Base-by-base conservation (phyloP, 148 eudicot genomes). In the Arbutus unedo region DNA sequence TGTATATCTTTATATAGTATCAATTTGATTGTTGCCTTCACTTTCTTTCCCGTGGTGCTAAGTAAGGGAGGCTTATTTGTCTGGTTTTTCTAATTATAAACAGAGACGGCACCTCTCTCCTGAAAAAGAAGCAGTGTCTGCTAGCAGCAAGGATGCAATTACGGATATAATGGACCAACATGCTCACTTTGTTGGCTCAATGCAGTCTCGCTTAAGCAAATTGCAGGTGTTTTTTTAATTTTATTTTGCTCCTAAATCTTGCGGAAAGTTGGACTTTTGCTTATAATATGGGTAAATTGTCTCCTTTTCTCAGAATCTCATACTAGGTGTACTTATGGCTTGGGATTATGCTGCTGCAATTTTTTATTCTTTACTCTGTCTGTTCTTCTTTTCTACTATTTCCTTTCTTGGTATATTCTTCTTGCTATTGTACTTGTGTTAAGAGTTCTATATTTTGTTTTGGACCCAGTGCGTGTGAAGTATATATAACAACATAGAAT, bases 121-220 rank as follows among this genome's bases (percentile, higher is more conserved):
- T 53, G 90, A 87, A 79, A 88, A 89, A 83, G 93, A 92, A 83
- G 81, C 82, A 25, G 84, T 81, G 76, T 86, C 91, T 53, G 81
- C 87, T 77, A 85, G 90, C 72, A 91, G 93, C 4, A 94, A 92
- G 76, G 96, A 91, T 89, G 78, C 81, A 81, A 84, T 96, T 83
- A 85, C 88, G 54, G 93, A 90, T 82, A 85, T 92, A 83, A 88
- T 93, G 91, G 92, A 89, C 80, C 90, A 86, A 72, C 99, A 96
- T 81, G 90, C 87, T 78, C 88, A 88, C 68, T 96, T 96, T 91
- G 85, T 94, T 84, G 90, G 94, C 81, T 92, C 89, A 77, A 86
- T 93, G 93, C 93, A 90, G 81, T 89, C 97, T 86, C 99, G 98
- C 71, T 83, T 94, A 76, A 91, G 89, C 84, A 96, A 94, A 89